Evolutionary conservation across 2,329 filamentous ascomycete genomes (phyloP), one percentile per base, ranked within the genome.

Genomic region (Pyricularia pennisetigena): DNA sequence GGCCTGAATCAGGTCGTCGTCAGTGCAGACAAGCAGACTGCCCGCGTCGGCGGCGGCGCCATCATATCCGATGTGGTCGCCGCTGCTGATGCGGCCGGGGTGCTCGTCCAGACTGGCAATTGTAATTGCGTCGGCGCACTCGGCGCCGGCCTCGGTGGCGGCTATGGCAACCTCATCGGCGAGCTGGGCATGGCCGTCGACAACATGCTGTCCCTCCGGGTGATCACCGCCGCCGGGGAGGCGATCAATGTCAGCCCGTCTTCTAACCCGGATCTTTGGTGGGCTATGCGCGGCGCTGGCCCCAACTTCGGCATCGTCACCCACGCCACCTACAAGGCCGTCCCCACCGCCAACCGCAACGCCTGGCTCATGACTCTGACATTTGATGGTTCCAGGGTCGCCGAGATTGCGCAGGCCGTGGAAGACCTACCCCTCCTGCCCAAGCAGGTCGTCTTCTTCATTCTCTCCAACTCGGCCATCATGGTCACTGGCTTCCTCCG

Each of bases 131-230:
- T 77, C 12, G 74, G 75, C 4, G 71, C 76, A 0, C 72, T 76
- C 8, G 75, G 75, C 0, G 68, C 69, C 32, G 64, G 74, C 0
- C 69, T 77, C 28, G 76, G 76, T 26, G 74, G 73, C 0, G 76
- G 76, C 23, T 72, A 70, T 30, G 61, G 32, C 5, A 64, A 62
- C 0, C 66, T 77, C 8, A 74, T 71, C 30, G 76, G 76, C 1
- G 30, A 75, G 5, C 72, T 77, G 16, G 76, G 78, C 12, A 74
- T 77, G 68, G 75, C 76, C 70, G 72, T 74, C 3, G 78, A 80
- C 26, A 71, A 74, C 10, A 71, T 76, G 8, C 66, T 74, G 0
- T 71, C 72, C 0, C 73, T 77, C 4, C 74, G 74, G 0, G 28
- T 79, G 3, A 65, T 78, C 2, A 75, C 74, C 0, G 70, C 72